Conservation (phyloP, 2,329 filamentous ascomycete genomes). For the Colletotrichum viniferum region DNA sequence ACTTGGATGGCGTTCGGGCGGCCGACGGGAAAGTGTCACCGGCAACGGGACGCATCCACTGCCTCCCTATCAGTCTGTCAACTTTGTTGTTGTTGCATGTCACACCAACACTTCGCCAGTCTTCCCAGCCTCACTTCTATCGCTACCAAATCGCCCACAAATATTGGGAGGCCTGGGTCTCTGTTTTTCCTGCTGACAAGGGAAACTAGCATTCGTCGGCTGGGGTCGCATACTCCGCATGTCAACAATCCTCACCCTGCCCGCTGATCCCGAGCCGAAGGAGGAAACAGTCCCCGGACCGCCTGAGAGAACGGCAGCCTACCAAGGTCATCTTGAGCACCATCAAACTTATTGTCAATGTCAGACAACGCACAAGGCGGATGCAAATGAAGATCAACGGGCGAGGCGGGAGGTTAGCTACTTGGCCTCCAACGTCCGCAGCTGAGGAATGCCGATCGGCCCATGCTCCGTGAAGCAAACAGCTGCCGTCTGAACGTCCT, state of each 20-base stretch:
- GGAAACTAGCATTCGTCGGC: constrained; percentile 1
- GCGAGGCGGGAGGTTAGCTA: neutral
- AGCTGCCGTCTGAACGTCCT: neutral
- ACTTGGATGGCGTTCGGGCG: neutral
- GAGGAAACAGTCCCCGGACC: neutral
- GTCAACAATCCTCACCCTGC: neutral
- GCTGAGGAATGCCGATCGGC: neutral
- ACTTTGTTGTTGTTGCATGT: neutral
- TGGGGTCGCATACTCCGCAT: neutral
- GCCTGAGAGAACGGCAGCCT: neutral
- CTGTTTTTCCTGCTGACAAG: neutral
- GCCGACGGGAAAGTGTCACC: neutral
- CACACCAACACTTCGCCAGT: neutral
- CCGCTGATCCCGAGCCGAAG: neutral
- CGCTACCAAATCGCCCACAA: neutral
- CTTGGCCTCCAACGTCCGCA: constrained; percentile 1
- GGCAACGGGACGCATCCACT: neutral
- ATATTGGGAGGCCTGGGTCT: neutral
- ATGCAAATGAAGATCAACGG: neutral
- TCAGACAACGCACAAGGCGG: neutral
- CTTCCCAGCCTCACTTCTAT: neutral
- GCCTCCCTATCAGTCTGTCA: neutral
- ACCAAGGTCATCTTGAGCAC: neutral
- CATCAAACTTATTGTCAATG: neutral
- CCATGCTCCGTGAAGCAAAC: neutral